Evolutionary conservation across 2,329 filamentous ascomycete species (phyloP), one percentile per base, ranked within the genome.

Genomic region (Talaromyces albobiverticillius): DNA sequence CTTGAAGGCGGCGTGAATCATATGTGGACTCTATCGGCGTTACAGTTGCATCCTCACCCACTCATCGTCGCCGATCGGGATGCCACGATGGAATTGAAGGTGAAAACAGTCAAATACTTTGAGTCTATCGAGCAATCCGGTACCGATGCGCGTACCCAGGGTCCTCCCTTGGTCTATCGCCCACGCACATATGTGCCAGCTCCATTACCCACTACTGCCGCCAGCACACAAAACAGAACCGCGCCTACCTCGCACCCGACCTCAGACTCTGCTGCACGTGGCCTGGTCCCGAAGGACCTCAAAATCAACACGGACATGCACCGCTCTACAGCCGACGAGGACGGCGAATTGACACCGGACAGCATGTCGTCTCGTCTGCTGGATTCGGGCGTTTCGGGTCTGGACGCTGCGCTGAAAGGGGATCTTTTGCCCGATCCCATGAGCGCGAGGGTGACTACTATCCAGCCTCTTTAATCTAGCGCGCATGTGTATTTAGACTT

Each of bases 51-150:
- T 69, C 86, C 84, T 3, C 87, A 92, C 64, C 86, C 89, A 51
- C 84, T 94, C 79, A 85, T 94, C 60, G 88, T 93, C 9, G 88
- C 88, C 43, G 90, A 95, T 64, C 88, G 93, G 63, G 89, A 93
- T 66, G 86, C 86, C 14, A 89, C 86, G 1, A 74, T 87, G 13
- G 86, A 89, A 68, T 75, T 89, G 49, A 85, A 86, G 67, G 86
- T 89, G 58, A 89, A 89, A 76, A 89, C 86, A 0, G 86, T 89
- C 63, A 81, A 80, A 75, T 88, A 88, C 68, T 88, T 88, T 70
- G 87, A 87, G 72, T 84, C 82, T 58, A 87, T 88, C 62, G 85
- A 88, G 69, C 79, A 83, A 63, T 79, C 86, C 2, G 84, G 84
- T 41, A 77, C 72, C 5, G 72, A 74, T 60, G 72, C 68, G 8